These are phyloP conservation scores for Gyrodon lividus DNA, from an alignment of 768 basidiomycete species.

Conservation along the genomic window DNA sequence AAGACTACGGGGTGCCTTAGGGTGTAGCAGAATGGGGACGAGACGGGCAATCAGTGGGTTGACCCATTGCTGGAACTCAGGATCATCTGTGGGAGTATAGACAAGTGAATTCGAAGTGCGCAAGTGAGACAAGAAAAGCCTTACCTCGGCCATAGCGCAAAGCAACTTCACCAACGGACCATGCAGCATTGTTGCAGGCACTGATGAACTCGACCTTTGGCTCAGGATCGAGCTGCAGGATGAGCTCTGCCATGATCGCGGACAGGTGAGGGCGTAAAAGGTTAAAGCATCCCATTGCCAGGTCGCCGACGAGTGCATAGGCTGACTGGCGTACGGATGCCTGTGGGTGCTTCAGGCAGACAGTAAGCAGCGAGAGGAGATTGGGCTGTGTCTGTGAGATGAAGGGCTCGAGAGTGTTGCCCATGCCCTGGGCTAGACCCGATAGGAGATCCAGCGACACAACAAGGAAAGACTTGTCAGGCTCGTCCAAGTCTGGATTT, in stretches of 20 bases:
- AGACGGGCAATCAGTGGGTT: slow-evolving; percentile 82
- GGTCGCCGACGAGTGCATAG: slow-evolving; percentile 96
- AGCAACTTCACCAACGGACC: slow-evolving; percentile 99
- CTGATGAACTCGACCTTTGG: slow-evolving; percentile 93
- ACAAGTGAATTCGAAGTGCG: slow-evolving; percentile 3
- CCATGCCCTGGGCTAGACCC: slow-evolving; percentile 92
- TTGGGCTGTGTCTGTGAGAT: slow-evolving; percentile 72
- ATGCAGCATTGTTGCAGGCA: slow-evolving; percentile 98
- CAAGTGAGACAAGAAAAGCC: neutral
- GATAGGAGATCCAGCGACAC: slow-evolving; percentile 97
- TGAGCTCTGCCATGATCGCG: slow-evolving; percentile 86
- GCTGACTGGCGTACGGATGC: slow-evolving; percentile 94
- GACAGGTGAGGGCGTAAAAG: slow-evolving; percentile 84
- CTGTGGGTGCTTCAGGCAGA: slow-evolving; percentile 94
- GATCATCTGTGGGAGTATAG: slow-evolving; percentile 51
- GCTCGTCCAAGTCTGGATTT: slow-evolving; percentile 89
- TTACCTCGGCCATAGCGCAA: slow-evolving; percentile 83
- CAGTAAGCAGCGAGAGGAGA: slow-evolving; percentile 75
- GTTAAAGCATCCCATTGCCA: slow-evolving; percentile 94
- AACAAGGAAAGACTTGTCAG: slow-evolving; percentile 95
- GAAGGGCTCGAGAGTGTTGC: slow-evolving; percentile 70
- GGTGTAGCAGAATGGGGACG: slow-evolving; percentile 89
- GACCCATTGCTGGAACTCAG: slow-evolving; percentile 92
- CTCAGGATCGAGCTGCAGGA: slow-evolving; percentile 86
- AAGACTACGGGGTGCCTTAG: slow-evolving; percentile 89